Evolutionary conservation across 2,329 filamentous ascomycete genomes (phyloP).

Genomic region (Aspergillus intermedius): DNA sequence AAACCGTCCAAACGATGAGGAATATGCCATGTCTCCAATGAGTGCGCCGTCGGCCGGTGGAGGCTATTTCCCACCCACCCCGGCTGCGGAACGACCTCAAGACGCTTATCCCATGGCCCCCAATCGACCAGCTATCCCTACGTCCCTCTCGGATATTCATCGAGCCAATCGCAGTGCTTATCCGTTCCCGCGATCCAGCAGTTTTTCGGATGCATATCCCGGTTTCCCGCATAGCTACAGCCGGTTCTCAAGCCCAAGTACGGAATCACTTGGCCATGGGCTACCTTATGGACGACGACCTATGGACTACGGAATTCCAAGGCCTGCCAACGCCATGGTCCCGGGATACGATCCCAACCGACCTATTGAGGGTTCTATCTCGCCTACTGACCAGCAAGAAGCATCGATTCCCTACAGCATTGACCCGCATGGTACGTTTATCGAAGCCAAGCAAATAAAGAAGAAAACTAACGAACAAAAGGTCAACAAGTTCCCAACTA

Average conservation of each 20-base stretch:
- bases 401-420: slow-evolving; percentile 23
- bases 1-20: slow-evolving; percentile 29
- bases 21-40: slow-evolving; percentile 33
- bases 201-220: slow-evolving; percentile 27
- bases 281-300: slow-evolving; percentile 23
- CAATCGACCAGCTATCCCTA: slow-evolving; percentile 17
- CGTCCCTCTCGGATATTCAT: slow-evolving; percentile 24
- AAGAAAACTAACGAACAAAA: slow-evolving; percentile 6
- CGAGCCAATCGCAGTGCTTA: slow-evolving; percentile 21
- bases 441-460: not conserved
- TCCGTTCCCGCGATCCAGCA: slow-evolving; percentile 28
- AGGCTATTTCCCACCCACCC: slow-evolving; percentile 26
- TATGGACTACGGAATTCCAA: slow-evolving; percentile 23
- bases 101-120: not conserved
- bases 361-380: slow-evolving; percentile 27
- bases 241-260: slow-evolving; percentile 20
- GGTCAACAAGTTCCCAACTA: slow-evolving; percentile 25
- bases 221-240: slow-evolving; percentile 22
- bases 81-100: not conserved
- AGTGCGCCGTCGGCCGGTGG: slow-evolving; percentile 30
- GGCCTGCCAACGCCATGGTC: slow-evolving; percentile 21
- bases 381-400: slow-evolving; percentile 24
- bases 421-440: slow-evolving; percentile 20
- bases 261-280: slow-evolving; percentile 16
- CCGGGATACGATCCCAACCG: slow-evolving; percentile 24